A percentile compares a stretch with the other conserved stretches of the same genome.
Conservation (phyloP, 1,284 basidiomycete species). For the Leccinum subspadiceum region DNA sequence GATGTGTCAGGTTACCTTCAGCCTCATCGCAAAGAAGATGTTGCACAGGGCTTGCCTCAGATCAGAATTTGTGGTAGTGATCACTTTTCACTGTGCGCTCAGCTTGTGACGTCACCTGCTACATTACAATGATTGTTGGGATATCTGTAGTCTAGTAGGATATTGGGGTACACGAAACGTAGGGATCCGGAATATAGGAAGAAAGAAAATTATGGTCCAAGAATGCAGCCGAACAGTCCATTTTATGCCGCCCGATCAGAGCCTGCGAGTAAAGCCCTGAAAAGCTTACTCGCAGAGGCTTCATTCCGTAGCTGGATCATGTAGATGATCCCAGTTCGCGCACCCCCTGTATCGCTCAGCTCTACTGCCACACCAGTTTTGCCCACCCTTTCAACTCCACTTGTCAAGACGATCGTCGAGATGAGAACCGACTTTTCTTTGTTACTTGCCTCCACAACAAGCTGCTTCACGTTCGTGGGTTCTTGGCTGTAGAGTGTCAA, state of each 20-base stretch:
- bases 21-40: conserved; percentile 60
- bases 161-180: conserved; percentile 10
- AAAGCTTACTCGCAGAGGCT: conserved; percentile 79
- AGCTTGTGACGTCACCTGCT: conserved; percentile 34
- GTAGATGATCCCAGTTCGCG: conserved; percentile 94
- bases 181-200: background rate
- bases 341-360: conserved; percentile 79
- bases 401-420: conserved; percentile 92
- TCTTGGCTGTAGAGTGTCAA: conserved; percentile 85
- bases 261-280: conserved; percentile 84
- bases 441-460: conserved; percentile 90
- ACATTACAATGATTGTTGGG: conserved; percentile 8
- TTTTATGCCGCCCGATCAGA: conserved; percentile 59
- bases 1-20: conserved; percentile 61
- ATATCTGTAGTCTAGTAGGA: conserved; percentile 10
- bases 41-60: conserved; percentile 78
- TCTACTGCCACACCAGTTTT: conserved; percentile 98
- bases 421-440: conserved; percentile 80
- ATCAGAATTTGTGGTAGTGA: conserved; percentile 83
- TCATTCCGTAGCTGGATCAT: conserved; percentile 96
- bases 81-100: conserved; percentile 75
- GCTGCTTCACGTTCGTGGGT: conserved; percentile 89
- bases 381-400: conserved; percentile 96
- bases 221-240: conserved; percentile 1
- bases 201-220: background rate